Percentiles rank a stretch among this genome's conserved stretches.
Evolutionary conservation across 495 filamentous ascomycete genomes (phyloP).

Genomic region (Aspergillus steynii): DNA sequence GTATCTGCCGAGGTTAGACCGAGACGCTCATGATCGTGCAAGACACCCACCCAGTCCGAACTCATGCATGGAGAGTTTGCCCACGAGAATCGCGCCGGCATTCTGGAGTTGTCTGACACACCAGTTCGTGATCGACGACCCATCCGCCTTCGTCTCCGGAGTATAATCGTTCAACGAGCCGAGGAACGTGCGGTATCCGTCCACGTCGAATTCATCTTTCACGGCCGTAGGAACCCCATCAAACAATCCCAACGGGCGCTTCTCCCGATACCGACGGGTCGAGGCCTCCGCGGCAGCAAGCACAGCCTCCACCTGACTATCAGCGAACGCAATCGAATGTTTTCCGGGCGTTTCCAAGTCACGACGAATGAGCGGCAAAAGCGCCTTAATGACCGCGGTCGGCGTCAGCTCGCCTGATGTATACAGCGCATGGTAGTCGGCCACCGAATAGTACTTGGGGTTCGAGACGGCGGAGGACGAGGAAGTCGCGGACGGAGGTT

Average conservation of each 20-base stretch:
- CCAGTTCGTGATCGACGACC: conserved; percentile 63
- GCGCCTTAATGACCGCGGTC: conserved; percentile 60
- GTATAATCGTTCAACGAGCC: conserved; percentile 32
- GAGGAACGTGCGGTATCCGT: conserved; percentile 63
- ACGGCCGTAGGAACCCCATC: conserved; percentile 85
- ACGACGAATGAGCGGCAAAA: conserved; percentile 67
- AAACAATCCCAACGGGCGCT: conserved; percentile 60
- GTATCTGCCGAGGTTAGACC: conserved; percentile 50
- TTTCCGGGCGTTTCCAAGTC: conserved; percentile 48
- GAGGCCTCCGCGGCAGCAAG: conserved; percentile 66
- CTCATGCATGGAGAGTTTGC: conserved; percentile 90
- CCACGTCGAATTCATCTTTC: conserved; percentile 76
- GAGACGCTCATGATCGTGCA: not conserved
- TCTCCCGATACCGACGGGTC: conserved; percentile 64
- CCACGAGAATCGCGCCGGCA: conserved; percentile 75
- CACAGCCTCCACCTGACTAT: conserved; percentile 56
- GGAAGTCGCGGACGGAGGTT: not conserved
- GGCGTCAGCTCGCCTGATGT: conserved; percentile 66
- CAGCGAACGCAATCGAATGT: conserved; percentile 68
- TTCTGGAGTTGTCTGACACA: conserved; percentile 70
- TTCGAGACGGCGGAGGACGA: conserved; percentile 56
- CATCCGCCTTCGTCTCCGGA: conserved; percentile 54
- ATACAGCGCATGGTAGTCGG: conserved; percentile 74
- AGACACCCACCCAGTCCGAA: conserved; percentile 60
- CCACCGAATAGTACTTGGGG: conserved; percentile 63